A percentile compares a stretch with the other conserved stretches of the same genome.
Conservation (phyloP, 2,329 filamentous ascomycete genomes). For the Camillea tinctor region DNA sequence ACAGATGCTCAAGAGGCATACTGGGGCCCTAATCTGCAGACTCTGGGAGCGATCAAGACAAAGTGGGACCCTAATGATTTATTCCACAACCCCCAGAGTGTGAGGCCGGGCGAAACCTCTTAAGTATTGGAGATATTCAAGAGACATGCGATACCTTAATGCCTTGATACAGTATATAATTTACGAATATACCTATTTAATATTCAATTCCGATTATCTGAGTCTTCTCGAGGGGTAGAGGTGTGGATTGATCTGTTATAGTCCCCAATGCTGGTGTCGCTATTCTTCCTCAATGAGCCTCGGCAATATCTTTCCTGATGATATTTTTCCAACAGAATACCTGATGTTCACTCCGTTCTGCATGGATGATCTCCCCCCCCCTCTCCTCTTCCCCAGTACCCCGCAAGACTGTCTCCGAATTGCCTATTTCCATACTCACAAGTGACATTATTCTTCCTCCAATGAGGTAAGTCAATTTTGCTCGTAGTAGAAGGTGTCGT, state of each 20-base stretch:
- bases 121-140: slow-evolving; percentile 2
- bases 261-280: background rate
- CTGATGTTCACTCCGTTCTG: background rate
- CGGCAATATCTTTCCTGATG: too few species aligned
- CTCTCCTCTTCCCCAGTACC: background rate
- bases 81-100: slow-evolving; percentile 60
- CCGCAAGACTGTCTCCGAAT: background rate
- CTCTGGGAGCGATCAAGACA: slow-evolving; percentile 49
- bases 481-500: background rate
- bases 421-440: background rate
- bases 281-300: background rate
- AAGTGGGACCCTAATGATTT: slow-evolving; percentile 52
- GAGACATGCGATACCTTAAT: slow-evolving; percentile 4
- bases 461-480: background rate
- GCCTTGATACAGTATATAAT: slow-evolving; percentile 8
- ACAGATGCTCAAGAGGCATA: slow-evolving; percentile 49
- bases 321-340: background rate
- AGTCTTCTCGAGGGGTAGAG: background rate
- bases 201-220: background rate
- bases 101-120: slow-evolving; percentile 29
- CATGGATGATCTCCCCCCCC: too few species aligned
- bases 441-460: background rate
- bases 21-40: slow-evolving; percentile 52
- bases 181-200: background rate
- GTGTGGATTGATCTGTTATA: background rate